Evolutionary conservation across 2,329 filamentous ascomycete genomes (phyloP), one percentile per base, ranked within the genome.

Genomic region (Ascochyta clinopodiicola): DNA sequence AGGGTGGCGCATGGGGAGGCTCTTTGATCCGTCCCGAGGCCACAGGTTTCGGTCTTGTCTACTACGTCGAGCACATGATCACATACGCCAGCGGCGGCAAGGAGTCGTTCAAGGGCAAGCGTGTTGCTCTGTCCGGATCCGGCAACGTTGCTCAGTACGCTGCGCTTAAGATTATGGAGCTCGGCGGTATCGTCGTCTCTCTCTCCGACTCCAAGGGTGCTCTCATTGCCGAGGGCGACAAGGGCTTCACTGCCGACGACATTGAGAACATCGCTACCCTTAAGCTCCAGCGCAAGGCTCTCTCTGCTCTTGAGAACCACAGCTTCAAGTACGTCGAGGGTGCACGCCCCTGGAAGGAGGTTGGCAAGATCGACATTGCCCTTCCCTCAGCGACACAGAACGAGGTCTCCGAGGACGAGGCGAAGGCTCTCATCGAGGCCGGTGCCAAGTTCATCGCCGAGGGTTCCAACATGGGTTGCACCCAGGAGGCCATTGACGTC

Each of bases 391-490:
- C 95, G 36, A 98, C 95, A 57, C 93, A 99, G 84, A 99, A 99
- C 83, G 95, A 99, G 82, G 92, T 99, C 72, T 92, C 86, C 73
- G 87, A 88, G 75, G 92, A 95, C 70, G 95, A 99, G 83, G 95
- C 93, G 48, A 82, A 91, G 81, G 87, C 85, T 17, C 86, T 98
- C 39, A 86, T 97, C 56, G 84, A 84, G 44, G 85, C 84, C 56
- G 94, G 94, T 66, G 85, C 84, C 73, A 86, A 88, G 76, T 96
- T 92, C 82, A 88, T 98, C 65, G 95, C 95, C 55, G 95, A 99
- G 82, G 95, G 95, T 53, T 95, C 90, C 80, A 98, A 98, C 87
- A 98, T 99, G 95, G 95, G 95, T 63, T 97, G 92, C 84, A 97
- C 93, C 31, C 92, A 95, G 80, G 92, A 90, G 64, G 94, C 94